Base-by-base conservation (phyloP, 78 protist species). In the Emiliania huxleyi region DNA sequence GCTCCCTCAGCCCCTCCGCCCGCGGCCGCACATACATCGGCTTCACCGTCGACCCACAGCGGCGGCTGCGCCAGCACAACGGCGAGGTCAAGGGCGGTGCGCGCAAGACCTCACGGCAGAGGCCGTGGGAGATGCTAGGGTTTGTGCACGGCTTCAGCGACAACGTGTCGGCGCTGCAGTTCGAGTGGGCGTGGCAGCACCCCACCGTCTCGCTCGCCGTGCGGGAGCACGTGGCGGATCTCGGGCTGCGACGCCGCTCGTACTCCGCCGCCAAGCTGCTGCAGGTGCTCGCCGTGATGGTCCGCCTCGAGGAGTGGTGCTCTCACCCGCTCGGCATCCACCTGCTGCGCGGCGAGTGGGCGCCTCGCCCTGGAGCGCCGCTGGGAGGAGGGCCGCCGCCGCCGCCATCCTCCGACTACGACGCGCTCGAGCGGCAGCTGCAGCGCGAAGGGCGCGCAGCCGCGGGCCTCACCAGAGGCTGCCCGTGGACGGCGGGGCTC, bases 31-130 rank as follows among this genome's bases (percentile, higher is more conserved):
- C 94, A 2, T 96, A 96, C 81, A 55, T 96, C 91, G 97, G 97
- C 19, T 96, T 93, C 94, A 94, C 97, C 1, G 84, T 69, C 55
- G 69, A 91, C 49, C 96, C 97, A 0, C 38, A n/a, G 25, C 90
- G 95, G 0, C 71, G 97, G 38, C 38, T 96, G 12, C 81, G 96
- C 43, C 97, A 96, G 43, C 97, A 96, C 94, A 96, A 96, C 46
- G 97, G 97, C 45, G 95, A 94, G 81, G n/a, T 96, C 22, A 38
- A 55, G 81, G 91, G 89, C 85, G 97, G 97, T 0, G 97, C 97
- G n/a, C 33, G 55, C n/a, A 38, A 56, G 26, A 96, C 97, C 15
- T 1, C 71, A 83, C 35, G 85, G 0, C 1, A 71, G 11, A 75
- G 94, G 38, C 97, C 97, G 46, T 96, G 97, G 96, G 90, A 85